A percentile compares a stretch with the other conserved stretches of the same genome.
Conservation (phyloP, 192 early-diverging fungal species). For the Mortierella claussenii region DNA sequence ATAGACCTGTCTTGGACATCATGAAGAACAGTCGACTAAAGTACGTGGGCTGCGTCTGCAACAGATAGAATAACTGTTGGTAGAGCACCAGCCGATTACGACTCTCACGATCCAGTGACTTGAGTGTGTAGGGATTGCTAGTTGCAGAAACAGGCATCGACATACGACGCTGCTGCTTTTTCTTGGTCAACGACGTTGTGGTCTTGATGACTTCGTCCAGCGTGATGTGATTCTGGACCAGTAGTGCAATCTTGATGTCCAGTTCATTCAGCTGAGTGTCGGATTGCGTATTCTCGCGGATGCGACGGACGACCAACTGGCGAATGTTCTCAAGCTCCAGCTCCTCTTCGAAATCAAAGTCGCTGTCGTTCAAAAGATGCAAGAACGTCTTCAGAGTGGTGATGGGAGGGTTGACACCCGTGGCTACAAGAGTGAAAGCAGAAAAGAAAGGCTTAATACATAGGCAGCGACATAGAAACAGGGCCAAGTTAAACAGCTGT, state of each 20-base stretch:
- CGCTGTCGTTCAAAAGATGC: constrained; percentile 89
- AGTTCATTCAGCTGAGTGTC: constrained; percentile 86
- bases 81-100: constrained; percentile 82
- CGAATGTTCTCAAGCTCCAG: constrained; percentile 81
- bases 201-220: constrained; percentile 90
- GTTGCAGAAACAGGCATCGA: constrained; percentile 55
- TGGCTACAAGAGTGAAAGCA: constrained; percentile 40
- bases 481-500: no score
- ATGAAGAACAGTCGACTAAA: constrained; percentile 88
- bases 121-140: constrained; percentile 72
- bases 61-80: constrained; percentile 94
- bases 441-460: no score
- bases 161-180: constrained; percentile 57
- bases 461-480: no score
- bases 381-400: constrained; percentile 87
- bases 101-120: constrained; percentile 88
- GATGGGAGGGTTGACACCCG: constrained; percentile 82
- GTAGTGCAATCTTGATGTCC: constrained; percentile 95
- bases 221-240: constrained; percentile 95
- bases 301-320: constrained; percentile 86
- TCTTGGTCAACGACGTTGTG: constrained; percentile 54
- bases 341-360: constrained; percentile 95
- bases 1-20: constrained; percentile 84
- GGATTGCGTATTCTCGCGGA: constrained; percentile 87
- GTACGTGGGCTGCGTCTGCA: constrained; percentile 97